A percentile compares a stretch with the other conserved stretches of the same genome.
These are phyloP conservation scores for Esteya vermicola DNA, from an alignment of 2,329 filamentous ascomycete genomes.

Conservation along the genomic window DNA sequence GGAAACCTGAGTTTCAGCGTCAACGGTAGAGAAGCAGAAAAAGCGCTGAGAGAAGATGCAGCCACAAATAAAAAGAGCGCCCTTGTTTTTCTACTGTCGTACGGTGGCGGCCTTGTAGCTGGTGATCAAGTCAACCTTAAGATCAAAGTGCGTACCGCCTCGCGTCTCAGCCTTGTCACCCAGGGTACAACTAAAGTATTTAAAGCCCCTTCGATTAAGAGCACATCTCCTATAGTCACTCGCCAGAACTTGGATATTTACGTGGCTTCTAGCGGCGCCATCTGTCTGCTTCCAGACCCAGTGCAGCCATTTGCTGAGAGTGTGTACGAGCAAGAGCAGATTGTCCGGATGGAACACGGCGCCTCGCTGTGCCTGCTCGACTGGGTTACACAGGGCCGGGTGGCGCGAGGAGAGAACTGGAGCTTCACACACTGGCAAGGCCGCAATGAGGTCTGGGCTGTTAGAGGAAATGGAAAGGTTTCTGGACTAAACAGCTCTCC, in stretches of 20 bases:
- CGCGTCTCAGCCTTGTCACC: constrained; percentile 53
- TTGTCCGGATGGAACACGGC: too few relatives aligned
- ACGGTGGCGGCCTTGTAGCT: constrained; percentile 83
- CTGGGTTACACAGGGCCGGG: constrained; percentile 85
- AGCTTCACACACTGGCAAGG: constrained; percentile 65
- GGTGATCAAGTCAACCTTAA: constrained; percentile 68
- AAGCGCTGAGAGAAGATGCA: constrained; percentile 21
- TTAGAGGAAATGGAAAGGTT: constrained; percentile 2
- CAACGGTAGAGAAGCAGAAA: constrained; percentile 19
- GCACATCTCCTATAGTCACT: constrained; percentile 28
- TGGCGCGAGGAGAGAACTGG: constrained; percentile 81
- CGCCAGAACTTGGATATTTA: constrained; percentile 39
- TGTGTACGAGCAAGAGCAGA: too few relatives aligned
- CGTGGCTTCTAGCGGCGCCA: constrained; percentile 34
- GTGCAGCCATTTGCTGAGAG: constrained; percentile 81
- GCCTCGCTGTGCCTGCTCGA: constrained; percentile 66
- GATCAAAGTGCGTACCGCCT: constrained; percentile 47
- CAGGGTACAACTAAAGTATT: constrained; percentile 92
- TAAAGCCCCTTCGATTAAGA: constrained; percentile 41
- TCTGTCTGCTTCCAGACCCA: constrained; percentile 73
- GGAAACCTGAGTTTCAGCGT: too few relatives aligned
- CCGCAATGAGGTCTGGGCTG: constrained; percentile 71
- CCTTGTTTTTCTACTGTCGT: constrained; percentile 81
- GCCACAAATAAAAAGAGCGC: constrained; percentile 40
- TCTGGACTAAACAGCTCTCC: too few relatives aligned